Evolutionary conservation across 352 stramenopile species (phyloP), one percentile per base, ranked within the genome.

Genomic region (Blastocystis hominis): DNA sequence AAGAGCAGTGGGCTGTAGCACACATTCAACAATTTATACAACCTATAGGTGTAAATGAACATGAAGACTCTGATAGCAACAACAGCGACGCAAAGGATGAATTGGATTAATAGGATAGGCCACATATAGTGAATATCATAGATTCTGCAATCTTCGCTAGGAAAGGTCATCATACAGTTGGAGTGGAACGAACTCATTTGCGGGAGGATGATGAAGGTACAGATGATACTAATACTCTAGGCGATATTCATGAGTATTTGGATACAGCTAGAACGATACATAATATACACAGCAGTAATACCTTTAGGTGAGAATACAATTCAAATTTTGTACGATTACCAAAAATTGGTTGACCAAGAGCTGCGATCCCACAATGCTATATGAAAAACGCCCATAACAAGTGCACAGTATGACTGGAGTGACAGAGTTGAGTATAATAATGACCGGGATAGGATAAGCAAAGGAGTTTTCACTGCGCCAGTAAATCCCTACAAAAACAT

Each of bases 81-180:
- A 13, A 78, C 68, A 78, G 62, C n/a, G 20, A 78, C 6, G 40
- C 46, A 53, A 40, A 78, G 53, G 42, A 78, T 55, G n/a, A 15
- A 62, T 30, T 78, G 68, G n/a, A 38, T 40, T 3, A 78, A 20
- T 4, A 78, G 53, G 40, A 78, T 56, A 9, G 68, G 68, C 68
- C 68, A 59, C 68, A 78, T 78, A 46, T 59, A 78, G 15, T 55
- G 38, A 36, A 78, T 78, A 36, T 78, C 68, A 46, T 78, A 78
- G 44, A 78, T 78, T 9, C 68, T 40, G 42, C 68, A 78, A 46
- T 78, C 68, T 55, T 78, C 68, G 20, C 15, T 56, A 10, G 68
- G 68, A 36, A 59, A 78, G 42, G 42, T 46, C 68, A 55, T 55
- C 0, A 56, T 38, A 15, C 68, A 78, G 36, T 61, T 53, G 2